Percentiles rank a stretch among this genome's conserved stretches.
phyloP scores from a whole-genome alignment of 2,329 filamentous ascomycete genomes.

The Apiospora hydei region DNA sequence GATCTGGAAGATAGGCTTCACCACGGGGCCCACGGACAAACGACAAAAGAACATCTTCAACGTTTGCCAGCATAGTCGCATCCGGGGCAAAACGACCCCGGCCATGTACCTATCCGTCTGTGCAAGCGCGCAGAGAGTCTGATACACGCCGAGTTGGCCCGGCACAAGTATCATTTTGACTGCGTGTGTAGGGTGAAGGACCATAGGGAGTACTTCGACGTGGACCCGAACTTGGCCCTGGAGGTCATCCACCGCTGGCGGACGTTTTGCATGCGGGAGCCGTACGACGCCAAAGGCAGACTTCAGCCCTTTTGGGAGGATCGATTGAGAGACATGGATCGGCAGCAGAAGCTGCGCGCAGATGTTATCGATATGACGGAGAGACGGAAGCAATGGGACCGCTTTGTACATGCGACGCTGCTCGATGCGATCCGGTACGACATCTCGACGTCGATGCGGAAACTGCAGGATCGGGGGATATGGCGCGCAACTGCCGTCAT shows the following conservation, averaged over 20 bases:
- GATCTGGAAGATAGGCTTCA: slow-evolving; percentile 28
- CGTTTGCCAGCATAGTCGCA: slow-evolving; percentile 5
- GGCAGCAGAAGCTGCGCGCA: background rate
- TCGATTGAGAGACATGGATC: slow-evolving; percentile 1
- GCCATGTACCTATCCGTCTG: slow-evolving; percentile 25
- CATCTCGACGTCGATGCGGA: background rate
- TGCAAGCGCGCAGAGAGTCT: slow-evolving; percentile 25
- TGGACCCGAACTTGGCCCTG: slow-evolving; percentile 12
- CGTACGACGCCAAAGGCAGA: slow-evolving; percentile 22
- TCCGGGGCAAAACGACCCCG: slow-evolving; percentile 27
- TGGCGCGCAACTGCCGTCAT: slow-evolving; percentile 8
- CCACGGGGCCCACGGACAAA: background rate
- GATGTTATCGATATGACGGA: background rate
- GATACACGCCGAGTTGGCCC: slow-evolving; percentile 25
- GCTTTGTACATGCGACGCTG: slow-evolving; percentile 14
- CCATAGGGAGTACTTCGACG: slow-evolving; percentile 27
- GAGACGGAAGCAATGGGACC: background rate
- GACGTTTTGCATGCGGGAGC: slow-evolving; percentile 25
- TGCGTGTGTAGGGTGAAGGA: slow-evolving; percentile 17
- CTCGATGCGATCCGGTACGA: slow-evolving; percentile 13
- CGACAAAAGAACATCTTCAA: slow-evolving; percentile 23
- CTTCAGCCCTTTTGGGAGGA: slow-evolving; percentile 27
- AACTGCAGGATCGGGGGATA: background rate
- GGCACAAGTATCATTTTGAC: slow-evolving; percentile 1
- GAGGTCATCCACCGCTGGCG: slow-evolving; percentile 27